Evolutionary conservation across 768 basidiomycete genomes (phyloP), one percentile per base, ranked within the genome.

Genomic region (Collybia sp.): DNA sequence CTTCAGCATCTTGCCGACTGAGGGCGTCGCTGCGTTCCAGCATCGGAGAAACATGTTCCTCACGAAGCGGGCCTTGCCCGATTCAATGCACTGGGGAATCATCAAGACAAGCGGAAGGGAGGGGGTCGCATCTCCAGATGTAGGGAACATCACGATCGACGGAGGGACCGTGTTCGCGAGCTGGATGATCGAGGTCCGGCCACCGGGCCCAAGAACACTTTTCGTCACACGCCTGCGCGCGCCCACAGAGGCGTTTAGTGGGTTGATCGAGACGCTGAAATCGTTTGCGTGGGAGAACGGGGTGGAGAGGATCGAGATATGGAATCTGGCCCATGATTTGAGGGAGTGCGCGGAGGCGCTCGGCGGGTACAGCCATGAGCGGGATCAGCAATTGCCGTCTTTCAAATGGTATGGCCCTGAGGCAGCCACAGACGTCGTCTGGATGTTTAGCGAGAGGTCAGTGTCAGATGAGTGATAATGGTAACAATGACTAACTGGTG

Each of bases 401-500:
- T 64, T 78, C 47, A 75, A 70, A 43, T 79, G 76, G 73, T 80
- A 80, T 58, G 74, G 74, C 30, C 16, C 46, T 12, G 71, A 67
- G 46, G 20, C 52, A 1, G 55, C 58, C 6, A 48, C 45, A 6
- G 56, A 65, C 18, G 54, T 77, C 12, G 56, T 62, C 10, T 80
- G 78, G 78, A 39, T 65, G 30, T 66, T 69, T 43, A 79, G 79
- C 40, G 78, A 80, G 53, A 73, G 68, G 76, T 74, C 30, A 41
- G 64, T 47, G n/a, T n/a, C n/a, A n/a, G n/a, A n/a, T n/a, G n/a
- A n/a, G n/a, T n/a, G n/a, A n/a, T n/a, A n/a, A n/a, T n/a, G n/a
- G n/a, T n/a, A n/a, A n/a, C n/a, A n/a, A 25, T 8, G 25, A 25
- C 25, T 25, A 8, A 25, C 25, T 8, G 25, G 25, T 25, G 25